Evolutionary conservation across 129 eudicot species (phyloP).

Genomic region (Daucus carota): DH1_v3.0 NC_030389.2:27821501-27822000

Average conservation of each 20-base stretch:
- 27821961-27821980: no score
- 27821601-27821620: not conserved
- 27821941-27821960: no score
- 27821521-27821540: not conserved
- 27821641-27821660: not conserved
- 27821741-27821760: not conserved
- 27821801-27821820: constrained; percentile 6
- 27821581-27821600: not conserved
- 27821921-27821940: constrained; percentile 78
- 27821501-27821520: no score
- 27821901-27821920: constrained; percentile 95
- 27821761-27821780: not conserved
- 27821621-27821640: not conserved
- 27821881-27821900: constrained; percentile 85
- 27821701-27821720: not conserved
- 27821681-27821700: not conserved
- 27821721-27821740: not conserved
- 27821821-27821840: constrained; percentile 27
- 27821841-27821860: constrained; percentile 85
- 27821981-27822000: no score
- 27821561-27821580: not conserved
- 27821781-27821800: not conserved
- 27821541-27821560: not conserved
- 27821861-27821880: constrained; percentile 74
- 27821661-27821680: not conserved